These are phyloP conservation scores for Halenospora varia DNA, from an alignment of 495 filamentous ascomycete genomes.

Conservation along the genomic window DNA sequence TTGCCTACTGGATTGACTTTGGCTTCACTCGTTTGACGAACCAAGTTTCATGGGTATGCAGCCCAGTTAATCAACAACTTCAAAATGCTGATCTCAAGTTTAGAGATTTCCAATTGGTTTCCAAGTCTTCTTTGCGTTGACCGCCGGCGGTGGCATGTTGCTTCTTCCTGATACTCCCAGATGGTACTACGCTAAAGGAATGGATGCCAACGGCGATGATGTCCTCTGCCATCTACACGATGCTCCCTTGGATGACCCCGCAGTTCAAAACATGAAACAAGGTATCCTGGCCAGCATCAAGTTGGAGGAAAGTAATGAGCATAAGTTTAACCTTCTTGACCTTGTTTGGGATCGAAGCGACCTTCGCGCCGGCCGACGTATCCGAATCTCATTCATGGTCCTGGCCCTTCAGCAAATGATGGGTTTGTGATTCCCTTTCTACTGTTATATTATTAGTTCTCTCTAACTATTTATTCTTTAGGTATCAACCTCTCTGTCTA, in stretches of 20 bases:
- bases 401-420: slow-evolving; percentile 30
- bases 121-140: slow-evolving; percentile 65
- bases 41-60: slow-evolving; percentile 68
- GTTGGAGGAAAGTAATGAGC: slow-evolving; percentile 25
- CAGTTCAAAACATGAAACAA: slow-evolving; percentile 46
- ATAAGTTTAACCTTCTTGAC: slow-evolving; percentile 22
- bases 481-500: slow-evolving; percentile 29
- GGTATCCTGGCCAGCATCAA: slow-evolving; percentile 35
- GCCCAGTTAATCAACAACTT: too few species aligned
- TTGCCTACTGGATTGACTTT: slow-evolving; percentile 79
- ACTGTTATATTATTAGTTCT: not conserved
- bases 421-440: slow-evolving; percentile 14
- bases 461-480: not conserved
- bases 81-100: too few species aligned
- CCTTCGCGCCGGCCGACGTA: slow-evolving; percentile 26
- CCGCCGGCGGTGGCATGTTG: slow-evolving; percentile 56
- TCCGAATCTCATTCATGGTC: slow-evolving; percentile 25
- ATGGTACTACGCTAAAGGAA: slow-evolving; percentile 64
- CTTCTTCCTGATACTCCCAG: slow-evolving; percentile 71
- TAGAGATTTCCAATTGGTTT: slow-evolving; percentile 82
- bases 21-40: slow-evolving; percentile 52
- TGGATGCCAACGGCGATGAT: slow-evolving; percentile 58
- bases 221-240: slow-evolving; percentile 63
- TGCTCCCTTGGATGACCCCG: slow-evolving; percentile 50
- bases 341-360: slow-evolving; percentile 27